Evolutionary conservation across 768 basidiomycete genomes (phyloP).

Genomic region (Xerocomellus dryophilus): DNA sequence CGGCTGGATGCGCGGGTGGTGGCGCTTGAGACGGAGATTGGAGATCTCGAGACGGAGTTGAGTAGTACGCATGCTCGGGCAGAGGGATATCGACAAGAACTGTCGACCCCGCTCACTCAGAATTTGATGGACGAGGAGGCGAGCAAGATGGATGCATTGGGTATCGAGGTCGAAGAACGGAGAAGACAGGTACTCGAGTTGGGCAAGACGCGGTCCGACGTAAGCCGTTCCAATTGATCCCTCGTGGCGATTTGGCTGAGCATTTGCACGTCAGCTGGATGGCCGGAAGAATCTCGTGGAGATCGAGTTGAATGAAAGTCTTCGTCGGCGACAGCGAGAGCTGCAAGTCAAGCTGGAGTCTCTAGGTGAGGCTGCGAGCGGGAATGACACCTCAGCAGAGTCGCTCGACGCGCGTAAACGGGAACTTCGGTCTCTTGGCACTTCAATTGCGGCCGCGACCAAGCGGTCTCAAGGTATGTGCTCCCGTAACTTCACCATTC

Average conservation of each 20-base stretch:
- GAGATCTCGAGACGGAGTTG: conserved; percentile 73
- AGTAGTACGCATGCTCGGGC: conserved; percentile 58
- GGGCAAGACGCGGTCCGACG: conserved; percentile 66
- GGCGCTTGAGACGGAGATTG: conserved; percentile 62
- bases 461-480: conserved; percentile 58
- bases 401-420: conserved; percentile 65
- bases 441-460: conserved; percentile 61
- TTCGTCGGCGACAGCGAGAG: conserved; percentile 78
- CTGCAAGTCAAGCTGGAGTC: conserved; percentile 72
- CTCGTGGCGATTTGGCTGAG: background rate
- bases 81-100: conserved; percentile 62
- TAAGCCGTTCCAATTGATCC: conserved; percentile 33
- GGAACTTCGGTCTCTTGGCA: conserved; percentile 66
- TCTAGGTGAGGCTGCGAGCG: conserved; percentile 59
- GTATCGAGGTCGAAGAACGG: conserved; percentile 71
- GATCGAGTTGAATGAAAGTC: conserved; percentile 89
- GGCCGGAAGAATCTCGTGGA: conserved; percentile 78
- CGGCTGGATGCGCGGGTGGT: conserved; percentile 56
- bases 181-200: conserved; percentile 70
- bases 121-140: conserved; percentile 75
- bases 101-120: conserved; percentile 70
- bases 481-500: background rate
- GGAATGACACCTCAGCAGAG: conserved; percentile 55
- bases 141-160: conserved; percentile 57
- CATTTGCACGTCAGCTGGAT: conserved; percentile 41